Percentiles rank a stretch among this genome's conserved stretches.
Evolutionary conservation across 768 basidiomycete species (phyloP).

Genomic region (Lanmaoa pseudosensibilis): DNA sequence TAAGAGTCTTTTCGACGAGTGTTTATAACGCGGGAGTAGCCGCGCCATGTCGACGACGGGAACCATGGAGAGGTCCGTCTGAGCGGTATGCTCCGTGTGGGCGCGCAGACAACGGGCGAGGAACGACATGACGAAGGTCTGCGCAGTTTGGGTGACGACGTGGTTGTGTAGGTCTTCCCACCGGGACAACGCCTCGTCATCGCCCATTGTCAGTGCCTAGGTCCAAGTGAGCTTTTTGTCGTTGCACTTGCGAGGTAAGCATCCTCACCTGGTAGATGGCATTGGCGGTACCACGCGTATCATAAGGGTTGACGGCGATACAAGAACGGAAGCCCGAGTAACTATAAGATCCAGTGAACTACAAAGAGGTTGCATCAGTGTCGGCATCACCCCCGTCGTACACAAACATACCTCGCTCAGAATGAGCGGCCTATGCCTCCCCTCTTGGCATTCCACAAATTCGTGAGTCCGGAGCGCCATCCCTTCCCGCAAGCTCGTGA

Average conservation of each 20-base stretch:
- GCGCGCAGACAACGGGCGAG: constrained; percentile 72
- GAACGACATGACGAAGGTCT: constrained; percentile 79
- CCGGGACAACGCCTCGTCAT: constrained; percentile 67
- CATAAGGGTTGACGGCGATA: constrained; percentile 86
- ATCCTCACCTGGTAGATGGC: constrained; percentile 59
- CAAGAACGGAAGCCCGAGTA: constrained; percentile 87
- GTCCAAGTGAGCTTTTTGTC: neutral
- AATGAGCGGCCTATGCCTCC: constrained; percentile 63
- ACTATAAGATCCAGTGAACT: constrained; percentile 87
- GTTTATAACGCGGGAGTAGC: constrained; percentile 67
- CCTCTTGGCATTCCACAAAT: constrained; percentile 84
- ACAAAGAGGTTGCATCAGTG: neutral
- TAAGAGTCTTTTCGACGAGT: constrained; percentile 63
- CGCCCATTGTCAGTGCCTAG: constrained; percentile 71
- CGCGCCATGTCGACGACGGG: constrained; percentile 44
- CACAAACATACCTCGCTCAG: constrained; percentile 63
- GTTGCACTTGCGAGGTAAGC: neutral
- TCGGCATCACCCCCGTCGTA: neutral
- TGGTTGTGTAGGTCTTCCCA: constrained; percentile 89
- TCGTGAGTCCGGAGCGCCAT: constrained; percentile 84
- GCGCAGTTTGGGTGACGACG: constrained; percentile 83
- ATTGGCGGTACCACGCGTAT: constrained; percentile 76
- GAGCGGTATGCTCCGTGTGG: constrained; percentile 60
- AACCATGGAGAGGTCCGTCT: constrained; percentile 33
- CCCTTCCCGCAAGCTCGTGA: constrained; percentile 81